phyloP scores from a whole-genome alignment of 2,329 filamentous ascomycete species.

The Ophiostoma novo-ulmi region DNA sequence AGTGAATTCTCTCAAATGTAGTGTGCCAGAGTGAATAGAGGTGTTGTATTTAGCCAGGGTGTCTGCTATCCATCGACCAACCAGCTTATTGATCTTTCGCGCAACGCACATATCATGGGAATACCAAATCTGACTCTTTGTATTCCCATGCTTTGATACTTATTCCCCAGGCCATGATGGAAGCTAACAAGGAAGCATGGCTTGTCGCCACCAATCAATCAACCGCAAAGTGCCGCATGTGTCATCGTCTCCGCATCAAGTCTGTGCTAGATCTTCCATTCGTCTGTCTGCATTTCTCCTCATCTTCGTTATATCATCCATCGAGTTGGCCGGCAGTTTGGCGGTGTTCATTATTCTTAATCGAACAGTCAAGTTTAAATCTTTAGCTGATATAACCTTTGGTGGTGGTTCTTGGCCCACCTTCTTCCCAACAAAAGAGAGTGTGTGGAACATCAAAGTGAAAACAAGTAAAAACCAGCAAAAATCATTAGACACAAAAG shows the following conservation, averaged over 20 bases:
- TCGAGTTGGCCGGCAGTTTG: neutral
- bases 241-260: neutral
- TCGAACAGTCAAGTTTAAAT: too few species aligned
- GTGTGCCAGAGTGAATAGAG: neutral
- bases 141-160: neutral
- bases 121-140: neutral
- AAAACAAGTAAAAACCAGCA: too few species aligned
- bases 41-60: neutral
- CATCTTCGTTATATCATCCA: neutral
- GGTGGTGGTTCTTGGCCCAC: neutral
- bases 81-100: neutral
- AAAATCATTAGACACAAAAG: neutral
- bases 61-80: neutral
- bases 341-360: neutral
- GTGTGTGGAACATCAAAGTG: too few species aligned
- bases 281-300: neutral
- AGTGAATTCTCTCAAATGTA: too few species aligned
- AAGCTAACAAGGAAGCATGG: neutral
- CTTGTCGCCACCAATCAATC: neutral
- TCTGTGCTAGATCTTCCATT: neutral
- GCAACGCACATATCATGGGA: neutral
- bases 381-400: too few species aligned
- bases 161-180: neutral
- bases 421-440: neutral
- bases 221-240: neutral